A percentile compares a stretch with the other conserved stretches of the same genome.
Conservation (phyloP, 2,329 filamentous ascomycete genomes). For the Colletotrichum salicis region DNA sequence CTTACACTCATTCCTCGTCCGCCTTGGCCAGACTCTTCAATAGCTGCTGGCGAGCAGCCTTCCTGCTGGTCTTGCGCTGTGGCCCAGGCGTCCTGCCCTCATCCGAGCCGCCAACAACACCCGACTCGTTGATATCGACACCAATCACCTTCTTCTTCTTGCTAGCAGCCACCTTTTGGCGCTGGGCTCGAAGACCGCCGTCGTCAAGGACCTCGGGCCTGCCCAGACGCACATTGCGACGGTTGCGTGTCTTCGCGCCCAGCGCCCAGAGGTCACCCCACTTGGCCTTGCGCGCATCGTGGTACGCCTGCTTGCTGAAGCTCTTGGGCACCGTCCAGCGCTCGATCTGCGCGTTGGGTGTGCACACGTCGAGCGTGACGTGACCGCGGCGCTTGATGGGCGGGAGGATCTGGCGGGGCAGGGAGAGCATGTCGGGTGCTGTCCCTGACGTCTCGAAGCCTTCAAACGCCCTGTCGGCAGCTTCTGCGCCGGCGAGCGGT, state of each 20-base stretch:
- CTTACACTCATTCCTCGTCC: constrained; percentile 39
- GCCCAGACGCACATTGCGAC: constrained; percentile 70
- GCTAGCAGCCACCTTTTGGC: constrained; percentile 37
- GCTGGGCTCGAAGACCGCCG: constrained; percentile 55
- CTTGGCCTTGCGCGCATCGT: constrained; percentile 86
- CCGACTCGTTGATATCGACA: constrained; percentile 46
- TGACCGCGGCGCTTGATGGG: constrained; percentile 91
- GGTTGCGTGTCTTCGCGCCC: constrained; percentile 85
- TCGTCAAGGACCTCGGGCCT: constrained; percentile 52
- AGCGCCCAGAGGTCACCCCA: constrained; percentile 98
- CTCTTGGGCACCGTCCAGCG: constrained; percentile 92
- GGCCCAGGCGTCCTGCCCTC: constrained; percentile 47
- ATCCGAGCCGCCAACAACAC: constrained; percentile 34
- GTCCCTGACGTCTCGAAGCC: constrained; percentile 71
- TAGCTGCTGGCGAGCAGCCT: constrained; percentile 49
- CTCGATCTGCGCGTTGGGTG: constrained; percentile 84
- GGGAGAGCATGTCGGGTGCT: constrained; percentile 68
- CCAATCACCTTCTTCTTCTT: constrained; percentile 54
- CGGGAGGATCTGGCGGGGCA: constrained; percentile 81
- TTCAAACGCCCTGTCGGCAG: constrained; percentile 74
- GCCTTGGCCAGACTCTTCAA: constrained; percentile 52
- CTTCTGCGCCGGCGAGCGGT: constrained; percentile 60
- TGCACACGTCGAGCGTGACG: constrained; percentile 91
- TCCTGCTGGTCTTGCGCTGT: constrained; percentile 55
- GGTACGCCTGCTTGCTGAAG: constrained; percentile 84